Percentiles rank a stretch among this genome's conserved stretches.
These are phyloP conservation scores for Hypomyces perniciosus DNA, from an alignment of 2,329 filamentous ascomycete genomes.

Conservation along the genomic window DNA sequence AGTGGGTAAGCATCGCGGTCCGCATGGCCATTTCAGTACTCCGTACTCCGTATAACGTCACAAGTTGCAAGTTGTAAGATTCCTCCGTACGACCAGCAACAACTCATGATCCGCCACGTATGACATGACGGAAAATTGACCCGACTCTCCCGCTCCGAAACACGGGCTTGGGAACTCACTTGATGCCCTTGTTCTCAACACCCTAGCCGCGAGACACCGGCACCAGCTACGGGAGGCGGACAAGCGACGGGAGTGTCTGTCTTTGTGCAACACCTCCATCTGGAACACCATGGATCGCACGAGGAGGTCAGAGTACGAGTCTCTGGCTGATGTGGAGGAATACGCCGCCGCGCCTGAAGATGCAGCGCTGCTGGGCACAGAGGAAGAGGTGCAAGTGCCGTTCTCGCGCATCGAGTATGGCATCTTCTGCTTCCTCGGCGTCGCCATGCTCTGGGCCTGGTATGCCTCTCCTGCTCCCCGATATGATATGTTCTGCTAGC, in stretches of 20 bases:
- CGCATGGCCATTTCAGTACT: no score
- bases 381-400: constrained; percentile 25
- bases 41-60: no score
- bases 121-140: no score
- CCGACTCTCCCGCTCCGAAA: no score
- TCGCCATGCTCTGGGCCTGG: constrained; percentile 98
- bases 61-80: no score
- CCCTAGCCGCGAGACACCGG: neutral
- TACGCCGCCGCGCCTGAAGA: constrained; percentile 1
- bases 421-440: constrained; percentile 77
- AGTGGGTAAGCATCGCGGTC: no score
- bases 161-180: no score
- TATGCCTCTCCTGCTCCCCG: constrained; percentile 36
- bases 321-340: constrained; percentile 19
- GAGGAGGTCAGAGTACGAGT: constrained; percentile 22
- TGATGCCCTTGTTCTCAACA: no score
- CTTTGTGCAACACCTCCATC: constrained; percentile 18
- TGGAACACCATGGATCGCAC: neutral
- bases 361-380: constrained; percentile 2
- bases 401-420: constrained; percentile 86
- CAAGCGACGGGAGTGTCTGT: neutral
- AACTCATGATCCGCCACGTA: no score
- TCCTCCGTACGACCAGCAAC: no score
- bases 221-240: neutral
- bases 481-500: neutral